A percentile compares a stretch with the other conserved stretches of the same genome.
Conservation (phyloP, 1,284 basidiomycete species). For the Ceratobasidium sp. region DNA sequence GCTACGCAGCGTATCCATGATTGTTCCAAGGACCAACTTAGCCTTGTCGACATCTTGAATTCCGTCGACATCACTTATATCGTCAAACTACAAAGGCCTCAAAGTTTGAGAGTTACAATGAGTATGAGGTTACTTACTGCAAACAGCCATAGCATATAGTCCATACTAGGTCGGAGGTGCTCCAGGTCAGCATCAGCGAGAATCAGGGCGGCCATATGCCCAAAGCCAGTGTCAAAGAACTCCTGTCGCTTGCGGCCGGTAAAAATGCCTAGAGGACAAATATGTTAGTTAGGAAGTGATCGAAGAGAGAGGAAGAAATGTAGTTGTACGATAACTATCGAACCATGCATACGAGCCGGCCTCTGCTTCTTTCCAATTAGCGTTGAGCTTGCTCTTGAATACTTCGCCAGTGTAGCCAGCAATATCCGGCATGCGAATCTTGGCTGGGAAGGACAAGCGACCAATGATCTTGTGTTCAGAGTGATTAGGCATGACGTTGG, state of each 20-base stretch:
- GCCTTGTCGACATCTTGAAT: slow-evolving; percentile 60
- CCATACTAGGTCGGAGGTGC: slow-evolving; percentile 61
- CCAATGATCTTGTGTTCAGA: slow-evolving; percentile 39
- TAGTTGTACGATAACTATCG: slow-evolving; percentile 33
- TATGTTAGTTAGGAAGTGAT: no score
- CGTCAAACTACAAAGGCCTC: slow-evolving; percentile 56
- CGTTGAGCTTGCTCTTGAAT: slow-evolving; percentile 48
- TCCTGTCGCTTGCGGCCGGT: slow-evolving; percentile 36
- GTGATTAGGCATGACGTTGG: slow-evolving; percentile 26
- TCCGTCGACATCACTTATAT: slow-evolving; percentile 61
- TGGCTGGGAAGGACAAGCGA: slow-evolving; percentile 30
- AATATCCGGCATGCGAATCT: slow-evolving; percentile 46
- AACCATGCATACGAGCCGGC: slow-evolving; percentile 41
- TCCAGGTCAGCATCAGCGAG: slow-evolving; percentile 62
- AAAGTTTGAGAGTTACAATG: background rate
- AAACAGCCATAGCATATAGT: slow-evolving; percentile 65
- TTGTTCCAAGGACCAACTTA: slow-evolving; percentile 57
- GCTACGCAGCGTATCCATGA: slow-evolving; percentile 54
- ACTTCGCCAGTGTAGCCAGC: slow-evolving; percentile 46
- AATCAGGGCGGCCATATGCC: slow-evolving; percentile 61
- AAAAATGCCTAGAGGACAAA: background rate
- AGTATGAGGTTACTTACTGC: slow-evolving; percentile 55
- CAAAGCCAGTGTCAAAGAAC: slow-evolving; percentile 54
- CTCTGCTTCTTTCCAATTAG: slow-evolving; percentile 31
- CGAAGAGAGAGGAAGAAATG: no score